These are phyloP conservation scores for Cladosporium sp. DNA, from an alignment of 2,329 filamentous ascomycete genomes.

Conservation along the genomic window DNA sequence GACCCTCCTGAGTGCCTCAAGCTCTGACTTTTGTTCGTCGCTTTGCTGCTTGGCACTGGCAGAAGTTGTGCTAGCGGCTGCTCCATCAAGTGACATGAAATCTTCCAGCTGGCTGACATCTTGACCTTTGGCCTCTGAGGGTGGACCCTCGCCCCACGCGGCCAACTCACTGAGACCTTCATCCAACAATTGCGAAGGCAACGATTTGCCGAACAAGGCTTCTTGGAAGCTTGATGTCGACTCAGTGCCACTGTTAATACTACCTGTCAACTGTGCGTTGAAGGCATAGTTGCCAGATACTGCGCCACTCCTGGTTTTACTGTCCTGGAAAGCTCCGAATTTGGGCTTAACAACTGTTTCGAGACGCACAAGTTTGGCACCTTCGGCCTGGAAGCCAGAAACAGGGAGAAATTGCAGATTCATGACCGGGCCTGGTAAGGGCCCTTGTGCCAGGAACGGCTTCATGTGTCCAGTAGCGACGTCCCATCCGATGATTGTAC, in stretches of 20 bases:
- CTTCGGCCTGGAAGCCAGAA: slow-evolving; percentile 41
- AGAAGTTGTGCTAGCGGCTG: slow-evolving; percentile 1
- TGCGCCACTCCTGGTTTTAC: slow-evolving; percentile 25
- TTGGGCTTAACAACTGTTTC: slow-evolving; percentile 75
- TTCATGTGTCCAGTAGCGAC: slow-evolving; percentile 65
- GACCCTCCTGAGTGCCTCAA: slow-evolving; percentile 42
- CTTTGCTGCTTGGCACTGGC: slow-evolving; percentile 26
- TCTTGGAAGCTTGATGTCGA: slow-evolving; percentile 32
- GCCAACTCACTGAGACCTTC: slow-evolving; percentile 32
- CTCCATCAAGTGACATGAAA: slow-evolving; percentile 35
- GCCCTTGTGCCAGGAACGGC: slow-evolving; percentile 55
- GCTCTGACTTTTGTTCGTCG: slow-evolving; percentile 31
- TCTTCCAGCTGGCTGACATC: slow-evolving; percentile 27
- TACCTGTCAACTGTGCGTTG: slow-evolving; percentile 56
- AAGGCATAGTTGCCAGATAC: slow-evolving; percentile 60
- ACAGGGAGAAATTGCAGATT: slow-evolving; percentile 73
- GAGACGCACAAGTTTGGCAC: slow-evolving; percentile 44
- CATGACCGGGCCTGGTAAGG: slow-evolving; percentile 76
- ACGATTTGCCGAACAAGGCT: slow-evolving; percentile 41
- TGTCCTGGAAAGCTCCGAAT: slow-evolving; percentile 49
- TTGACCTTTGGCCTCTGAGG: slow-evolving; percentile 8
- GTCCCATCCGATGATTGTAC: slow-evolving; percentile 78
- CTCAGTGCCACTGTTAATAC: slow-evolving; percentile 21
- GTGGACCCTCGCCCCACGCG: slow-evolving; percentile 34
- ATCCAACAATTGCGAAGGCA: slow-evolving; percentile 35